Evolutionary conservation across 2,329 filamentous ascomycete genomes (phyloP), one percentile per base, ranked within the genome.

Genomic region (Ploettnerulaceae sp.): DNA sequence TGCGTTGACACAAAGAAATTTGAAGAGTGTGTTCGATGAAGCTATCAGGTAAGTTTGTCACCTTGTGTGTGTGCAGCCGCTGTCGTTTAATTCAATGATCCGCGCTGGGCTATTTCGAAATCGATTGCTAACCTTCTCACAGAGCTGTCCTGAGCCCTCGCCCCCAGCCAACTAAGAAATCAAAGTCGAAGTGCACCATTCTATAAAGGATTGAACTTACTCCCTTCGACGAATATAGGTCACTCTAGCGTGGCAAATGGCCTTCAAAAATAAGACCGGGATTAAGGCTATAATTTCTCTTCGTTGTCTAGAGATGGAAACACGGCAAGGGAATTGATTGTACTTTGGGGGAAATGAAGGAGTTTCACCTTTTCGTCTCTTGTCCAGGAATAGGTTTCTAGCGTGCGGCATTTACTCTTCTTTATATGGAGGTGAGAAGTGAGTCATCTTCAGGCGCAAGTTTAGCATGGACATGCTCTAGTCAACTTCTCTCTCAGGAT

Each of bases 1-100:
- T 42, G 93, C 93, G 37, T 74, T 98, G 58, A 98, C 93, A 28
- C 93, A 97, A 74, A 78, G 91, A 64, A 96, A 96, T 69, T 71
- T 98, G 60, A 98, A 98, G 82, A 95, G 89, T 62, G 93, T 98
- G 38, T 98, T 98, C 65, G 93, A 98, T 65, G 91, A 96, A 71
- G 93, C 93, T 25, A 98, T 98, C 65, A 84, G 93, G 93, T 97
- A 72, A 60, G 84, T 71, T 20, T 21, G 7, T 11, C 15, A 34
- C 8, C 14, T 33, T 11, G 20, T 9, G 17, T 17, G 20, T 26
- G 5, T 18, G 11, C 2, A 25, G 12, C 12, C 11, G 12, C 31
- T 9, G 11, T 37, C 29, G 7, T 12, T 17, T 21, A 24, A 14
- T 24, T 18, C 20, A n/a, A 21, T 3, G 11, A 26, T 18, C 15